phyloP scores from a whole-genome alignment of 306 rosid species.

The Ziziphus jujuba region DNA sequence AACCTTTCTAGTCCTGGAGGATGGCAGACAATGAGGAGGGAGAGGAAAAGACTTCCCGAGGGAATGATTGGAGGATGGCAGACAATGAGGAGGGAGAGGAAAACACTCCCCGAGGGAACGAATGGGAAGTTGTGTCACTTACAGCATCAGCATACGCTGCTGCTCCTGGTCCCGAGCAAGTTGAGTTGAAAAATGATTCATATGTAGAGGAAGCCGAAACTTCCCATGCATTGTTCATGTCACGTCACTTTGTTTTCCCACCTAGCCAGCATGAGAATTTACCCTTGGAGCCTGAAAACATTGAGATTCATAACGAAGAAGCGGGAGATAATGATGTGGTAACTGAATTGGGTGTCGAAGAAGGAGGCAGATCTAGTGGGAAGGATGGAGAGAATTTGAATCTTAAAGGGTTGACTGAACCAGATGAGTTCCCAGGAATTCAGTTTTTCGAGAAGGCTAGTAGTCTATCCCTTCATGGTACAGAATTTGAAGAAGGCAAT shows the following conservation, averaged over 20 bases:
- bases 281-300: slow-evolving; percentile 58
- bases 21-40: too few species aligned
- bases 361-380: slow-evolving; percentile 46
- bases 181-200: slow-evolving; percentile 43
- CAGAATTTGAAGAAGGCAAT: slow-evolving; percentile 67
- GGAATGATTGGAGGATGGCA: too few species aligned
- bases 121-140: slow-evolving; percentile 97
- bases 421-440: slow-evolving; percentile 63
- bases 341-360: too few species aligned
- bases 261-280: slow-evolving; percentile 81
- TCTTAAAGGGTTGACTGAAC: slow-evolving; percentile 48
- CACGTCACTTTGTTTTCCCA: slow-evolving; percentile 88
- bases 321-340: slow-evolving; percentile 40
- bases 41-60: too few species aligned
- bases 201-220: slow-evolving; percentile 66
- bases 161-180: slow-evolving; percentile 67
- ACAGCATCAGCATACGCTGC: slow-evolving; percentile 93
- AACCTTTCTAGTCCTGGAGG: slow-evolving; percentile 16
- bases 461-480: slow-evolving; percentile 46
- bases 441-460: slow-evolving; percentile 49
- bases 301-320: slow-evolving; percentile 47
- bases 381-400: slow-evolving; percentile 61
- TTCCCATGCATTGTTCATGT: slow-evolving; percentile 77
- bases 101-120: slow-evolving; percentile 69
- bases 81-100: slow-evolving; percentile 67